Conservation (phyloP, 768 basidiomycete species). For the Trametes meyenii region DNA sequence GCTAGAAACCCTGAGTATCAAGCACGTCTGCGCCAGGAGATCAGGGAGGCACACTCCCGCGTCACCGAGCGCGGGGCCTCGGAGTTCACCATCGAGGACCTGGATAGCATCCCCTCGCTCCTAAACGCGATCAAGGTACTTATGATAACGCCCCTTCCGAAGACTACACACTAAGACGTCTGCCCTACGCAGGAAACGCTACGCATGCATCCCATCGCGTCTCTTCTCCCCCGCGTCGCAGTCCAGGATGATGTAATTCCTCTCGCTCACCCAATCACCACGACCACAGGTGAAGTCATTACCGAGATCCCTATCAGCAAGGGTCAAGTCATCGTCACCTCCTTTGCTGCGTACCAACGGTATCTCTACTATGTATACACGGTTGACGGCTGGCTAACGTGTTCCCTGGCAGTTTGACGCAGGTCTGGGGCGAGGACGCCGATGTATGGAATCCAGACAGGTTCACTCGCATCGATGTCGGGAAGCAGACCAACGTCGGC, state of each 20-base stretch:
- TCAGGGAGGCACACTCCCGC: not conserved
- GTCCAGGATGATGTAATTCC: conserved; percentile 31
- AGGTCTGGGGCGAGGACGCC: conserved; percentile 22
- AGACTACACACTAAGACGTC: not conserved
- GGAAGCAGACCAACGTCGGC: conserved; percentile 19
- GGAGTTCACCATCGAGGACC: conserved; percentile 24
- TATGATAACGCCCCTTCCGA: too few relatives aligned
- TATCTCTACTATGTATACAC: not conserved
- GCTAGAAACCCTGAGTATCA: conserved; percentile 18
- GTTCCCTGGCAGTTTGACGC: not conserved
- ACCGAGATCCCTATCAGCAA: conserved; percentile 12
- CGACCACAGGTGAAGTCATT: conserved; percentile 1
- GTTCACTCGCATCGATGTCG: conserved; percentile 4
- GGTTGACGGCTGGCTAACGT: not conserved
- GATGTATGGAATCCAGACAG: conserved; percentile 21
- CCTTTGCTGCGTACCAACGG: conserved; percentile 16
- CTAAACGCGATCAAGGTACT: conserved; percentile 22
- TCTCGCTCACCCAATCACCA: conserved; percentile 13
- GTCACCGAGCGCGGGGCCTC: conserved; percentile 4
- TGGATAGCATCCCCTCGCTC: conserved; percentile 1
- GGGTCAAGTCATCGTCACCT: conserved; percentile 5
- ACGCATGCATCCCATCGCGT: conserved; percentile 26
- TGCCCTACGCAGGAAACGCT: conserved; percentile 24
- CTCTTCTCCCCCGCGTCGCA: conserved; percentile 24
- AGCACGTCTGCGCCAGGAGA: conserved; percentile 22